Conservation (phyloP, 163 green algal species). For the Scenedesmus sp. region DNA sequence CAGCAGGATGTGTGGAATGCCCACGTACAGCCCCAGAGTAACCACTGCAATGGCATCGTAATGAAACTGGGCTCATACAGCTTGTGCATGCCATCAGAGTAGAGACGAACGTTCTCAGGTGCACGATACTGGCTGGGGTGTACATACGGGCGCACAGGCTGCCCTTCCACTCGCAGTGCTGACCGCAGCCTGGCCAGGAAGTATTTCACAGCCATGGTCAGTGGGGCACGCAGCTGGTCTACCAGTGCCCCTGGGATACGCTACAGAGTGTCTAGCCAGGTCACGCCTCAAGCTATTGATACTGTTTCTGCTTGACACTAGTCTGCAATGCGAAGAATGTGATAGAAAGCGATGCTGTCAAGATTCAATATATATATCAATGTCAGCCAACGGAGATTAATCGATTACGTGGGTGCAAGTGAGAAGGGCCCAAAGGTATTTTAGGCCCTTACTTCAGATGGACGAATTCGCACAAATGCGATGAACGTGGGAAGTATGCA, state of each 20-base stretch:
- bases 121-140: constrained; percentile 40
- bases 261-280: background rate
- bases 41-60: background rate
- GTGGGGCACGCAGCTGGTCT: background rate
- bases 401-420: background rate
- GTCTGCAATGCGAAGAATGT: background rate
- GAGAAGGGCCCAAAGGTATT: too few relatives aligned
- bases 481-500: too few relatives aligned
- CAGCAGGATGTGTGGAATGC: constrained; percentile 43
- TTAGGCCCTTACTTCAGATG: too few relatives aligned
- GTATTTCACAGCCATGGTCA: background rate
- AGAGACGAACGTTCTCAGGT: constrained; percentile 11
- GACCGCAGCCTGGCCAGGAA: background rate
- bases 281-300: background rate
- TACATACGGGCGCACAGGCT: constrained; percentile 7
- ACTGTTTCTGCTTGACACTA: background rate
- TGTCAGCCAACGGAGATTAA: background rate
- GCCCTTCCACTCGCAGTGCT: background rate
- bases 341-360: background rate
- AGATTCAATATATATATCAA: background rate
- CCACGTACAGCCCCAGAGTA: constrained; percentile 47
- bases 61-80: constrained; percentile 40
- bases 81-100: constrained; percentile 50
- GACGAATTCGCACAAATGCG: too few relatives aligned
- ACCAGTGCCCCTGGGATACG: background rate